A percentile compares a stretch with the other conserved stretches of the same genome.
Evolutionary conservation across 495 filamentous ascomycete genomes (phyloP).

Genomic region (Talaromyces adpressus): DNA sequence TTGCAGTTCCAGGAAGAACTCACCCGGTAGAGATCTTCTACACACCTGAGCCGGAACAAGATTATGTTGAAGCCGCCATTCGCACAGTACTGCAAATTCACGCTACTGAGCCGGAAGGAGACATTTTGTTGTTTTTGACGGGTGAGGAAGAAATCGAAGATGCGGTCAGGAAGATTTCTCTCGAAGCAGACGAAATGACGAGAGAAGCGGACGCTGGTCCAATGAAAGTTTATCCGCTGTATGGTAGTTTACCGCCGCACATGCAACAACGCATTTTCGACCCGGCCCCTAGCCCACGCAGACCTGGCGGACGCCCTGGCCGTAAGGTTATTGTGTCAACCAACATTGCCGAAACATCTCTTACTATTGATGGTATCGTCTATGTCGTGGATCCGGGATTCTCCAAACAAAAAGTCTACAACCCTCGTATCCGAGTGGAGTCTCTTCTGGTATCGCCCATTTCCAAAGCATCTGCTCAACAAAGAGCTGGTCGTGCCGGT

Average conservation of each 20-base stretch:
- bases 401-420: constrained; percentile 99
- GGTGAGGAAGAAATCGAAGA: constrained; percentile 99
- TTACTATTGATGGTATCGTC: constrained; percentile 98
- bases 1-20: constrained; percentile 92
- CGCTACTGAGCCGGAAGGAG: constrained; percentile 82
- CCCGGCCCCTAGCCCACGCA: constrained; percentile 65
- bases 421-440: constrained; percentile 92
- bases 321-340: constrained; percentile 95
- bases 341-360: constrained; percentile 95
- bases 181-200: constrained; percentile 87
- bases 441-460: constrained; percentile 94
- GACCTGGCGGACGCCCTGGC: constrained; percentile 72
- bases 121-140: constrained; percentile 93
- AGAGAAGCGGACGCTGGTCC: constrained; percentile 87
- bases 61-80: constrained; percentile 93
- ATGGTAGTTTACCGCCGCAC: constrained; percentile 83
- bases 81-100: constrained; percentile 96
- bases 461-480: constrained; percentile 96
- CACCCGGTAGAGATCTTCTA: constrained; percentile 98
- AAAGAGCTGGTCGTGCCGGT: constrained; percentile 96
- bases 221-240: constrained; percentile 84
- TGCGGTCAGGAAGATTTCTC: constrained; percentile 78
- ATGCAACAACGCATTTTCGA: constrained; percentile 97
- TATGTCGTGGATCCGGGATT: constrained; percentile 99
- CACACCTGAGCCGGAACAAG: constrained; percentile 90